Evolutionary conservation across 192 early-diverging fungal genomes (phyloP).

Genomic region (Linnemannia schmuckeri): DNA sequence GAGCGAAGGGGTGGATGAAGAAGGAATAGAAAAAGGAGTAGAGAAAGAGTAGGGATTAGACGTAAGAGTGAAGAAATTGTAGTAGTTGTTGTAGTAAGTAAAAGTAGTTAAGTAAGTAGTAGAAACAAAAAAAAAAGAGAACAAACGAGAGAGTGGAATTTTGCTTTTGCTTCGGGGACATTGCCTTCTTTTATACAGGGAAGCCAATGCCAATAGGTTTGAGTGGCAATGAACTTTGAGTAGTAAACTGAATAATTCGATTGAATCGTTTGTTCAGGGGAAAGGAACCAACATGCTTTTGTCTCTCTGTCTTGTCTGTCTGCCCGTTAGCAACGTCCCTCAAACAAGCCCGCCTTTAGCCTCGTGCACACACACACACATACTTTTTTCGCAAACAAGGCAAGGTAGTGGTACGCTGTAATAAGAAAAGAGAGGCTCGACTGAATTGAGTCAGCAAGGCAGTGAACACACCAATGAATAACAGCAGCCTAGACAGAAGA

Average conservation of each 20-base stretch:
- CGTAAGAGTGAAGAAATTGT: too few relatives aligned
- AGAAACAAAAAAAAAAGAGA: background rate
- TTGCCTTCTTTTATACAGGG: background rate
- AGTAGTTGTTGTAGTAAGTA: background rate
- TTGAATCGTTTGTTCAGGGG: background rate
- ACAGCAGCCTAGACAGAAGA: too few relatives aligned
- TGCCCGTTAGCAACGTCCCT: background rate
- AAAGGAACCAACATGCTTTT: too few relatives aligned
- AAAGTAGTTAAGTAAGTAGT: background rate
- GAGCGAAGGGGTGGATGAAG: too few relatives aligned
- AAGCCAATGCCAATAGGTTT: background rate
- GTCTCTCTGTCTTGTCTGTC: background rate
- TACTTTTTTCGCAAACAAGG: too few relatives aligned
- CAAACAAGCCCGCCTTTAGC: background rate
- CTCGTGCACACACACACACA: background rate
- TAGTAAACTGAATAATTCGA: background rate
- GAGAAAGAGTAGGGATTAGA: too few relatives aligned
- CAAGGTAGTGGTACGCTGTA: too few relatives aligned
- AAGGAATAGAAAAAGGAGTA: too few relatives aligned
- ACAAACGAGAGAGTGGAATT: background rate
- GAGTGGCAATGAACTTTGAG: too few relatives aligned
- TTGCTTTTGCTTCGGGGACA: background rate
- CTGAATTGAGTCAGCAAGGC: too few relatives aligned
- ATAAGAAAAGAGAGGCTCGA: too few relatives aligned
- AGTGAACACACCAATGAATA: too few relatives aligned